Base-by-base conservation (phyloP, 345 rosid genomes). In the Adansonia digitata region DNA sequence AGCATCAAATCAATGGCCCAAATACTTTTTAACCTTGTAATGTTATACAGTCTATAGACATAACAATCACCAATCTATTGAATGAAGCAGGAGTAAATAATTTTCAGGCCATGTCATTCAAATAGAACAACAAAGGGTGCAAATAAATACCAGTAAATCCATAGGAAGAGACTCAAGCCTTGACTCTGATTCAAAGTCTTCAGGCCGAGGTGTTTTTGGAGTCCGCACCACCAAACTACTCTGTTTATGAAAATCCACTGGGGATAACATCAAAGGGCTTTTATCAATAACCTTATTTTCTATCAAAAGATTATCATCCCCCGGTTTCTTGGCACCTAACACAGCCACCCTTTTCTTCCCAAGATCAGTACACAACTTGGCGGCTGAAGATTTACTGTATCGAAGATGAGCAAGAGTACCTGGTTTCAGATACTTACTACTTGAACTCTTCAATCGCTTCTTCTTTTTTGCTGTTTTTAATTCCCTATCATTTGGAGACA, bases 321-420 rank as follows among this genome's bases (percentile, higher is more conserved):
- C 87, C 2, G 67, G 64, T 76, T 84, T 85, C 84, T 86, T 80
- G 5, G 78, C 62, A 48, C 78, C 91, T 40, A 82, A 74, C 2
- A 86, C 83, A 74, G 86, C 91, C 43, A 86, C 85, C 57, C 94
- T 82, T 77, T 89, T 91, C 86, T 82, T 92, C 78, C 89, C 97
- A 31, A 85, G 80, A 82, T 89, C 98, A 24, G 89, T 85, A 70
- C 91, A 91, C 4, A 89, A 79, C 85, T 90, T 94, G 29, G 83
- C 80, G 48, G 83, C 72, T 0, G 91, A 84, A 1, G 77, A 82
- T 81, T 86, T 89, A 48, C 62, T 84, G 75, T 86, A 85, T 7
- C 88, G 85, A 68, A 88, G 84, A 85, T 86, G 97, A 78, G 92
- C 92, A n/a, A 94, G 85, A 20, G 97, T 86, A 55, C 97, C 94